Base-by-base conservation (phyloP, 164 flowering plant species). In the Platanus orientalis region DNA sequence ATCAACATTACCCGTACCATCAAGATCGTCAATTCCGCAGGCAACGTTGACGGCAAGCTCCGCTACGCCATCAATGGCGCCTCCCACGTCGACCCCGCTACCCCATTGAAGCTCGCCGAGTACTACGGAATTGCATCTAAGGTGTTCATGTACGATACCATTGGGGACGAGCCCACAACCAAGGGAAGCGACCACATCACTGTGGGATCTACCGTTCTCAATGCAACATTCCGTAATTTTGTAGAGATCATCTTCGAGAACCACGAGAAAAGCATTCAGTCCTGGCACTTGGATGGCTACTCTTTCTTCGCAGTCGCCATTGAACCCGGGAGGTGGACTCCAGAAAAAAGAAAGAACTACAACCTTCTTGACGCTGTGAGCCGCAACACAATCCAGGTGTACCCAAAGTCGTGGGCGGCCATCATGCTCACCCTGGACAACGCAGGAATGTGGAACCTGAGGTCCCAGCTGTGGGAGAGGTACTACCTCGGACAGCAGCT, bases 381-480 rank as follows among this genome's bases (percentile, higher is more conserved):
- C 78, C 67, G 83, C 42, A 62, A 80, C 67, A 72, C 86, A 2
- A 62, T 82, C 53, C 86, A 82, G 45, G 86, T 82, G 53, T 80
- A 71, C 63, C 86, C 86, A 2, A 71, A 69, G 13, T 69, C 76
- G 16, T 82, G 83, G 83, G 73, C 80, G 1, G 86, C 86, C 9
- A 69, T 80, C 29, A 62, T 82, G 74, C 44, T 77, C 44, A 82
- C 86, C 2, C 30, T 78, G 1, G 86, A 82, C 75, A 82, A 82
- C 27, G 83, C 83, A 0, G 86, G 86, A 1, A 74, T 80, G 78
- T 82, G 86, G 86, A 80, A 72, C 57, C n/a, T 82, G 57, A 70
- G 86, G 65, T 73, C 80, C 7, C 50, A 53, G n/a, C 1, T 30
- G 9, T 54, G 53, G 58, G 83, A 82, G 54, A 78, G 79, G 61